phyloP scores from a whole-genome alignment of 208 protist genomes.

The Tritrichomonas musculus region DNA sequence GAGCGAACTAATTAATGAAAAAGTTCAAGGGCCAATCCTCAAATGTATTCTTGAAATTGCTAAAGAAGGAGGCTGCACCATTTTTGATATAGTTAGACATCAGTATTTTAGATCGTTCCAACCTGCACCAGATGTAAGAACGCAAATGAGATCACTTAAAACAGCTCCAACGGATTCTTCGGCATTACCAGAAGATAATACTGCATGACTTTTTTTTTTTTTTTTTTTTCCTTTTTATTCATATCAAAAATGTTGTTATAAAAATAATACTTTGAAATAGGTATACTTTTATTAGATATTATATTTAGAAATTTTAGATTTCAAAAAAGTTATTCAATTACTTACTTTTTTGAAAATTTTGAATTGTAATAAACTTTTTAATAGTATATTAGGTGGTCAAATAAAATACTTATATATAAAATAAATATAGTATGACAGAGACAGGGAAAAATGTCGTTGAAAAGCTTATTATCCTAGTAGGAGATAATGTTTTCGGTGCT shows the following conservation, averaged over 20 bases:
- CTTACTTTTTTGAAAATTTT: background rate
- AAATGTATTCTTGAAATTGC: slow-evolving; percentile 22
- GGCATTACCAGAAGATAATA: background rate
- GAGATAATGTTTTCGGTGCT: background rate
- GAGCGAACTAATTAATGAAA: background rate
- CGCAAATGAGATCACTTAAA: background rate
- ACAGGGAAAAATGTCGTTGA: background rate
- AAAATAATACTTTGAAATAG: too few species aligned
- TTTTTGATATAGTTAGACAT: slow-evolving; percentile 14
- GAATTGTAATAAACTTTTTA: background rate
- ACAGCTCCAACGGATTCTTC: background rate
- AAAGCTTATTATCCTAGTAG: background rate
- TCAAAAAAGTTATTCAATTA: background rate
- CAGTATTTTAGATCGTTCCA: background rate
- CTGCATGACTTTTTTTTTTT: background rate
- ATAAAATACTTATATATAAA: background rate
- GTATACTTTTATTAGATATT: background rate
- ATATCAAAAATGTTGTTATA: too few species aligned
- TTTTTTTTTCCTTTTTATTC: background rate
- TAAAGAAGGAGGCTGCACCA: background rate
- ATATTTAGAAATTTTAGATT: background rate
- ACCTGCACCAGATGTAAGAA: background rate
- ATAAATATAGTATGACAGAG: background rate
- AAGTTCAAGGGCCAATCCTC: background rate
- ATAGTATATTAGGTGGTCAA: background rate